Conservation (phyloP, 2,329 filamentous ascomycete species). For the Penicillium sp. region DNA sequence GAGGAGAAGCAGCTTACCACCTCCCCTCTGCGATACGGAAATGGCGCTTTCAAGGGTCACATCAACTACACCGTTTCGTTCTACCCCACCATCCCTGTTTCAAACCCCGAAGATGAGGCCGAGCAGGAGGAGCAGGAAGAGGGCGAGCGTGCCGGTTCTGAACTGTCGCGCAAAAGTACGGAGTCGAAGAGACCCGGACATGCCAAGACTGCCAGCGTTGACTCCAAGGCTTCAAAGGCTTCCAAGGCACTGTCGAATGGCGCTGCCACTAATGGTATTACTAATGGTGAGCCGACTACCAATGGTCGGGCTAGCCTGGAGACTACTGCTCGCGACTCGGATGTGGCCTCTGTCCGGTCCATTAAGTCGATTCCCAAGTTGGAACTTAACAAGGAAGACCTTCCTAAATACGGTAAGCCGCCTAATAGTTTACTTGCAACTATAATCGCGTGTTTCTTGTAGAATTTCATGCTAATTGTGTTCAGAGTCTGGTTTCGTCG, state of each 20-base stretch:
- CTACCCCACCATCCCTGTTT: slow-evolving; percentile 83
- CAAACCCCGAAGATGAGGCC: slow-evolving; percentile 75
- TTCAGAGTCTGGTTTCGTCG: slow-evolving; percentile 81
- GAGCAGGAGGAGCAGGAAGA: slow-evolving; percentile 53
- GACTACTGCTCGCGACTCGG: slow-evolving; percentile 43
- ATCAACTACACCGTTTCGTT: slow-evolving; percentile 84
- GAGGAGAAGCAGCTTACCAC: slow-evolving; percentile 71
- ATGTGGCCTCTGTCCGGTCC: slow-evolving; percentile 48
- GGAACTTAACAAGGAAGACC: slow-evolving; percentile 74
- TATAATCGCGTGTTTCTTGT: not conserved
- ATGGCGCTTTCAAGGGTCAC: slow-evolving; percentile 73
- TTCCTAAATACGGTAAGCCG: slow-evolving; percentile 70
- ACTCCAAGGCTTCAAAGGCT: slow-evolving; percentile 25
- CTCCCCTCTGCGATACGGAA: slow-evolving; percentile 70
- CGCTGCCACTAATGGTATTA: slow-evolving; percentile 32
- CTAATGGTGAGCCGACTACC: slow-evolving; percentile 41
- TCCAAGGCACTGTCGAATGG: slow-evolving; percentile 21
- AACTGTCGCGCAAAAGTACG: slow-evolving; percentile 30
- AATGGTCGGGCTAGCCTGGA: slow-evolving; percentile 37
- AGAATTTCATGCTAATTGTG: slow-evolving; percentile 34
- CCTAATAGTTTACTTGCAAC: not conserved
- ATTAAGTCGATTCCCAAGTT: slow-evolving; percentile 70
- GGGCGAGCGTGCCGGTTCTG: slow-evolving; percentile 30
- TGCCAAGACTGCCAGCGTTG: slow-evolving; percentile 32
- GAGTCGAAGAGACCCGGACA: slow-evolving; percentile 32